These are phyloP conservation scores for Lepiota venenata DNA, from an alignment of 768 basidiomycete genomes.

Conservation along the genomic window DNA sequence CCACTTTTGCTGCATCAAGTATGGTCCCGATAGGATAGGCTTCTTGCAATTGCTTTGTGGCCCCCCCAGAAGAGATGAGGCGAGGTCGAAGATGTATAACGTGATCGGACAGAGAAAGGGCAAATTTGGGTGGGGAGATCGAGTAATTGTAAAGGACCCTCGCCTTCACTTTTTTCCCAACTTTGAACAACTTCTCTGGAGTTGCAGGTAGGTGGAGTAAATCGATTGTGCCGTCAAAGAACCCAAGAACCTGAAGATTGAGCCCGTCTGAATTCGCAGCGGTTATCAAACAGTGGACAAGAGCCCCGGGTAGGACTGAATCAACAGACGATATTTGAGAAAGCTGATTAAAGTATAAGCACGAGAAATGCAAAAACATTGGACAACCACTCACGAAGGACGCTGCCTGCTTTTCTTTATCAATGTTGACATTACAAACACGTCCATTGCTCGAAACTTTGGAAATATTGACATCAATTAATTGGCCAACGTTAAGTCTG, in stretches of 20 bases:
- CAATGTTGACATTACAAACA: slow-evolving; percentile 66
- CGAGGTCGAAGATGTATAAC: slow-evolving; percentile 53
- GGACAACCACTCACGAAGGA: slow-evolving; percentile 46
- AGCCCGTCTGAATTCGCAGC: slow-evolving; percentile 70
- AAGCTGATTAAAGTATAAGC: slow-evolving; percentile 37
- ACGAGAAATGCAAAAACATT: background rate
- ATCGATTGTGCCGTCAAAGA: slow-evolving; percentile 89
- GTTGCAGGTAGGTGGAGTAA: slow-evolving; percentile 65
- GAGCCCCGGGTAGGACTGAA: slow-evolving; percentile 82
- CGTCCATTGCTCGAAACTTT: slow-evolving; percentile 76
- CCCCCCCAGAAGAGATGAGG: slow-evolving; percentile 22
- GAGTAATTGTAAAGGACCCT: slow-evolving; percentile 81
- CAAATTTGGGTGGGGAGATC: slow-evolving; percentile 76
- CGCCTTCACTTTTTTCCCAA: slow-evolving; percentile 78
- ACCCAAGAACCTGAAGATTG: slow-evolving; percentile 86
- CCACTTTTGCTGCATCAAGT: slow-evolving; percentile 70
- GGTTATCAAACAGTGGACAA: slow-evolving; percentile 83
- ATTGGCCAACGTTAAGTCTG: slow-evolving; percentile 55
- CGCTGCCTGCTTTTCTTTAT: slow-evolving; percentile 43
- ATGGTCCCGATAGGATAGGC: slow-evolving; percentile 72
- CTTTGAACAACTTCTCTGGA: slow-evolving; percentile 42
- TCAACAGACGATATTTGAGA: slow-evolving; percentile 75
- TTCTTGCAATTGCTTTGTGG: slow-evolving; percentile 35
- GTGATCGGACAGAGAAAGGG: slow-evolving; percentile 74
- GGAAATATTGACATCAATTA: slow-evolving; percentile 64